Evolutionary conservation across 1,284 basidiomycete genomes (phyloP).

Genomic region (Cryptococcus sp.): DNA sequence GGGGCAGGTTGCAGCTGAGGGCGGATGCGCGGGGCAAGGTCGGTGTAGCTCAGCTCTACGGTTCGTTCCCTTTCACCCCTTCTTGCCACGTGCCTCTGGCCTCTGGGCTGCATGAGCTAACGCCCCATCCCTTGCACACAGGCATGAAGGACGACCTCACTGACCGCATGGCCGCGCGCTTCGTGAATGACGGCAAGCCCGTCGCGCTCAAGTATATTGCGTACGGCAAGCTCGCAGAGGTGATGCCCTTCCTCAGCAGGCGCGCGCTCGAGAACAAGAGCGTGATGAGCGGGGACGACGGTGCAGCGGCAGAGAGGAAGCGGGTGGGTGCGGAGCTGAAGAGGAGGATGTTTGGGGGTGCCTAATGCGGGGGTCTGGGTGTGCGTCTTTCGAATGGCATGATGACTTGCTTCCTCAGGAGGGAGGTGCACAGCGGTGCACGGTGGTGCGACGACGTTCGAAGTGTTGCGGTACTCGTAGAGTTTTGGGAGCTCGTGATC

Average conservation of each 20-base stretch:
- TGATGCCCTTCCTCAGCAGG: slow-evolving; percentile 70
- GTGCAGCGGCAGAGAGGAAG: slow-evolving; percentile 58
- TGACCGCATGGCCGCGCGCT: slow-evolving; percentile 61
- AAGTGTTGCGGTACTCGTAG: too few species aligned
- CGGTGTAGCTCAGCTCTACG: slow-evolving; percentile 77
- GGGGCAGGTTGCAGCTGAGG: slow-evolving; percentile 39
- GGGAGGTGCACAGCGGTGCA: too few species aligned
- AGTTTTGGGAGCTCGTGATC: too few species aligned
- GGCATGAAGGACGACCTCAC: slow-evolving; percentile 82
- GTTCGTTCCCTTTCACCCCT: slow-evolving; percentile 45
- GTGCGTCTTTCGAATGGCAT: too few species aligned
- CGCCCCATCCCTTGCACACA: slow-evolving; percentile 40
- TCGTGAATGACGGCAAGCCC: slow-evolving; percentile 58
- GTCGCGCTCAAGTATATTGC: slow-evolving; percentile 80
- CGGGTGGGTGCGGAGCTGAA: slow-evolving; percentile 57
- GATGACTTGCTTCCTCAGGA: too few species aligned
- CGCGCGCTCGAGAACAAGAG: slow-evolving; percentile 76
- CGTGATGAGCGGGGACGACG: slow-evolving; percentile 59
- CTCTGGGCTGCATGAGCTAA: slow-evolving; percentile 26
- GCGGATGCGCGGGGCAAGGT: slow-evolving; percentile 66
- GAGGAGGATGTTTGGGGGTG: slow-evolving; percentile 50
- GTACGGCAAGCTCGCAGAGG: slow-evolving; percentile 73
- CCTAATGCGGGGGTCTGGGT: not conserved
- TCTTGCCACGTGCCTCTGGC: not conserved
- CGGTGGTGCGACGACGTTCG: too few species aligned